Evolutionary conservation across 139 green algal species (phyloP).

Genomic region (Prasinococcaceae sp.): DNA sequence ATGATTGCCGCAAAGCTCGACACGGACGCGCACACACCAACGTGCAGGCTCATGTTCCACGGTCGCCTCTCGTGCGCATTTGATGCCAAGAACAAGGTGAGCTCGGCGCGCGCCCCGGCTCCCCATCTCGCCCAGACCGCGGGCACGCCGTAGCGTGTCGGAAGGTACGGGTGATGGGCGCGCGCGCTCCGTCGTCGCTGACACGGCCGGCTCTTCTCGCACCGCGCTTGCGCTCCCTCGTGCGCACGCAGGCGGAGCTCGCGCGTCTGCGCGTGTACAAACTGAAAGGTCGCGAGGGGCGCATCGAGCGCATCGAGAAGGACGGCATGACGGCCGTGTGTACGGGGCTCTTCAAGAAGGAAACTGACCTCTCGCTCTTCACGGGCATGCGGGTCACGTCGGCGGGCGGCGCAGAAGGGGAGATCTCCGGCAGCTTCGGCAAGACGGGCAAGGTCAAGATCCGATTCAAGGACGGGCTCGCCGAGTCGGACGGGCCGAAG

Average conservation of each 20-base stretch:
- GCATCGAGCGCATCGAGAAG: slow-evolving; percentile 55
- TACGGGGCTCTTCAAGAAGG: slow-evolving; percentile 81
- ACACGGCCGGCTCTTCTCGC: neutral
- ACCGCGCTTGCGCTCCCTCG: neutral
- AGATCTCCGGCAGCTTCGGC: slow-evolving; percentile 61
- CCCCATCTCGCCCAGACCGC: too few relatives aligned
- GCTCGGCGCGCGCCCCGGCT: neutral
- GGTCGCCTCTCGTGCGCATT: slow-evolving; percentile 30
- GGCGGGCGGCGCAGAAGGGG: slow-evolving; percentile 30
- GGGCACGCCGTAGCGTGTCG: too few relatives aligned
- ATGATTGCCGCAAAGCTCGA: slow-evolving; percentile 82
- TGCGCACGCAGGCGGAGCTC: slow-evolving; percentile 21
- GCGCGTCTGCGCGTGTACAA: slow-evolving; percentile 69
- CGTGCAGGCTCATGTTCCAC: slow-evolving; percentile 79
- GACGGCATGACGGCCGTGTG: slow-evolving; percentile 49
- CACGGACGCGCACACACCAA: slow-evolving; percentile 37
- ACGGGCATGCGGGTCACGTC: slow-evolving; percentile 33
- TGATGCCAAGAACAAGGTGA: slow-evolving; percentile 4
- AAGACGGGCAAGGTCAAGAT: slow-evolving; percentile 75
- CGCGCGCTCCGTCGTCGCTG: neutral
- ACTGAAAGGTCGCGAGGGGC: slow-evolving; percentile 54
- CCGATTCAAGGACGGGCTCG: neutral
- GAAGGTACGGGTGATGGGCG: neutral
- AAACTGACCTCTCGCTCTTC: slow-evolving; percentile 74
- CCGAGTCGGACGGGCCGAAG: neutral